These are phyloP conservation scores for Trichoderma sp. DNA, from an alignment of 2,329 filamentous ascomycete genomes.

Conservation along the genomic window DNA sequence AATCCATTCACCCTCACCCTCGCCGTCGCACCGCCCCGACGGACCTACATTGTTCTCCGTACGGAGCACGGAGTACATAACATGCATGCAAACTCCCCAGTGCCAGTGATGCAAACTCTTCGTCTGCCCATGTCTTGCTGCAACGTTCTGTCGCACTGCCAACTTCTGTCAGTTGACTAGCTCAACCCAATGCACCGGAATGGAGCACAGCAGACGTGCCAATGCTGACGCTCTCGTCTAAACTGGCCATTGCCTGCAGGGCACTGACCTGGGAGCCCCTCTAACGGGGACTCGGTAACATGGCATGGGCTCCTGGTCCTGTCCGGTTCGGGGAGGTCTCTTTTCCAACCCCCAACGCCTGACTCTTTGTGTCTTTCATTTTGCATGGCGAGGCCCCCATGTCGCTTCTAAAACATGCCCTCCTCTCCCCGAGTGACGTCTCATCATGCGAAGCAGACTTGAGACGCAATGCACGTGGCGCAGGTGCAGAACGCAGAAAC, in stretches of 20 bases:
- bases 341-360: neutral
- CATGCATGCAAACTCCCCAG: neutral
- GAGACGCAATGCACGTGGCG: conserved; percentile 12
- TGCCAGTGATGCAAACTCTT: neutral
- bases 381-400: neutral
- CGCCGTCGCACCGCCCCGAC: conserved; percentile 12
- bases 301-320: neutral
- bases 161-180: conserved; percentile 9
- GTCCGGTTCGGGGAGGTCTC: neutral
- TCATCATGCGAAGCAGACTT: conserved; percentile 17
- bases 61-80: neutral
- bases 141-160: conserved; percentile 8
- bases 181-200: conserved; percentile 7
- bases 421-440: neutral
- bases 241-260: neutral
- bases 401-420: neutral
- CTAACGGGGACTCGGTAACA: neutral
- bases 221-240: neutral
- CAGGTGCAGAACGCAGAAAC: neutral
- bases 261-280: neutral
- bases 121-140: neutral
- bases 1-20: neutral
- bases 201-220: conserved; percentile 11
- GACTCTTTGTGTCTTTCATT: neutral
- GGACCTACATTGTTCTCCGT: neutral